Base-by-base conservation (phyloP, 768 basidiomycete genomes). In the Collybiopsis luxurians region DNA sequence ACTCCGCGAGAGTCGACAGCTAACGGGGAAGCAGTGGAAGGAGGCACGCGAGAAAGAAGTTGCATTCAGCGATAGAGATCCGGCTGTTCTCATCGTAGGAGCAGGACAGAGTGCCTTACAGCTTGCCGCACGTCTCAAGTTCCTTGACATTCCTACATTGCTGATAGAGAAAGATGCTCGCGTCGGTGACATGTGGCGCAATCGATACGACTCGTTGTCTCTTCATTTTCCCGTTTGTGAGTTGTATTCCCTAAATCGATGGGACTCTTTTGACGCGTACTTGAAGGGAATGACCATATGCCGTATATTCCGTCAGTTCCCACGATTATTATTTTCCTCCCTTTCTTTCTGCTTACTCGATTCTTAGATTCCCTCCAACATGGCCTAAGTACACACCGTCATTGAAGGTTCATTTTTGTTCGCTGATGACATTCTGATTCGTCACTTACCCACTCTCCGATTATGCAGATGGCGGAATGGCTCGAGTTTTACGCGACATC, bases 71-170 rank as follows among this genome's bases (percentile, higher is more conserved):
- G 63, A 60, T 23, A 67, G 67, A 24, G 65, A 67, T 15, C 64
- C 64, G 36, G 62, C 50, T 55, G 50, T 67, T 63, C 11, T 66
- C 63, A 59, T 89, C 23, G 70, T 87, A n/a, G 85, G 86, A 11
- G 86, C 78, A 0, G 87, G 86, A 0, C 89, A 90, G 53, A 81
- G 78, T 59, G 90, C 88, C 1, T 69, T 92, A 26, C 81, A 78
- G 39, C 65, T 83, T 3, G 87, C 87, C 0, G 85, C 86, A 2
- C 76, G 86, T 19, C 71, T 92, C 54, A 85, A 86, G 63, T 74
- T 73, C 42, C 70, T 89, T 21, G 84, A 79, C 19, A 68, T 91
- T 15, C 63, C 72, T 1, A 71, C 79, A 0, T 70, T 92, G 10
- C 67, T 88, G 13, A 70, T 89, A 26, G 89, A 91, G 61, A 75